Base-by-base conservation (phyloP, 2,329 filamentous ascomycete genomes). In the Cadophora malorum region DNA sequence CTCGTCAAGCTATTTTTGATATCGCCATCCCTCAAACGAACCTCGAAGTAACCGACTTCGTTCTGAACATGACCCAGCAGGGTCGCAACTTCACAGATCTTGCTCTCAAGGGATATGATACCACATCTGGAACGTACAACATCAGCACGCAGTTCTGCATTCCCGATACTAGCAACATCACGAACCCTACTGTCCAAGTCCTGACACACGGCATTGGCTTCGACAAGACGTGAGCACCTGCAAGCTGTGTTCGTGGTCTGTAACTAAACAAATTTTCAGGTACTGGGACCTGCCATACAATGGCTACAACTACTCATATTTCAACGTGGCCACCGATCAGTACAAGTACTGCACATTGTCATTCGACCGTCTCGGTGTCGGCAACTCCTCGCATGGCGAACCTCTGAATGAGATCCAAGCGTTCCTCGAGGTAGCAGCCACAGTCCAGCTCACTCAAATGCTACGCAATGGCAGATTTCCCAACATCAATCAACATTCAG, bases 241-340 rank as follows among this genome's bases (percentile, higher is more conserved):
- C 8, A 10, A 31, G 6, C 1, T 16, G 50, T 58, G 23, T 19
- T 14, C 16, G 2, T 10, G 16, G 12, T 9, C 7, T 8, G 45
- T 25, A 2, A 49, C 33, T 67, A 25, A 69, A 23, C 31, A 35
- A 6, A 4, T 21, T 25, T 10, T 21, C 14, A 85, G 81, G 55
- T 91, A 90, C 80, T 91, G 88, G 88, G 86, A 91, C 74, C 76
- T 86, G 12, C 76, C 85, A 0, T 85, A 80, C 78, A 82, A 87
- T 75, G 79, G 83, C 73, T 84, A 82, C 80, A 87, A 88, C 75
- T 90, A 91, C 79, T 87, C 83, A 74, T 91, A 91, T 76, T 81
- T 87, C 33, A 80, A 85, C 58, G 78, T 78, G 14, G 88, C 88
- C 1, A 81, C 89, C 1, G 83, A 81, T 52, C 71, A 81, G 9